phyloP scores from a whole-genome alignment of 2,329 filamentous ascomycete species.

The Phyllosticta capitalensis region DNA sequence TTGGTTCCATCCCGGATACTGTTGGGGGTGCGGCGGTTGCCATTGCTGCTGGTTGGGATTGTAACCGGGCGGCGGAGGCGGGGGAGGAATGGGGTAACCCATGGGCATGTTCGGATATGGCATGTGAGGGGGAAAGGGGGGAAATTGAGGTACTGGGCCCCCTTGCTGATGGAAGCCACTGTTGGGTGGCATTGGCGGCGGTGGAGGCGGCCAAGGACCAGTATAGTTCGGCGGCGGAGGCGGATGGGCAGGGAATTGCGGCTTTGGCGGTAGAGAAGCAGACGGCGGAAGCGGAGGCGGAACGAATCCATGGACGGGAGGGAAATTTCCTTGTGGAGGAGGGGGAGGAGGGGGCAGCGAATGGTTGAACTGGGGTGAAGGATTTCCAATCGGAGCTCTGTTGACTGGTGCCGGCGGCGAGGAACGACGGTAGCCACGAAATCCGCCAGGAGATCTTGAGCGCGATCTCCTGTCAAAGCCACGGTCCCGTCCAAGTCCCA shows the following conservation, averaged over 20 bases:
- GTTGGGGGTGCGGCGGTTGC: not conserved
- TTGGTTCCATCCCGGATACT: not conserved
- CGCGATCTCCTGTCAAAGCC: not conserved
- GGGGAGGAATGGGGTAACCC: slow-evolving; percentile 3
- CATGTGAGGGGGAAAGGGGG: slow-evolving; percentile 3
- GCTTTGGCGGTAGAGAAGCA: not conserved
- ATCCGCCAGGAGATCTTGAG: not conserved
- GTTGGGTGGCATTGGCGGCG: slow-evolving; percentile 3
- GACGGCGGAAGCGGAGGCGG: slow-evolving; percentile 1
- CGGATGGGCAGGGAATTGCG: slow-evolving; percentile 3
- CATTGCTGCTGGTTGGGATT: slow-evolving; percentile 3
- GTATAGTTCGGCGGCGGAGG: slow-evolving; percentile 9
- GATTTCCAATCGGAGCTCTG: not conserved
- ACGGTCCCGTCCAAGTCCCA: not conserved
- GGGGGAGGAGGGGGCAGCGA: not conserved
- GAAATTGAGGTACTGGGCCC: not conserved
- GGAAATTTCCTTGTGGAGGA: not conserved
- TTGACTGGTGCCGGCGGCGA: slow-evolving; percentile 1
- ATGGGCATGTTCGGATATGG: slow-evolving; percentile 3
- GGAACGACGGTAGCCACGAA: slow-evolving; percentile 5
- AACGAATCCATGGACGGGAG: not conserved
- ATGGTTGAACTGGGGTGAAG: slow-evolving; percentile 1
- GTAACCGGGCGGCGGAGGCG: slow-evolving; percentile 2
- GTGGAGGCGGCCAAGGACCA: slow-evolving; percentile 11
- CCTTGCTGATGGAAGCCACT: not conserved